These are phyloP conservation scores for Takakia lepidozioides DNA, from an alignment of 225 moss, liverwort and hornwort genomes.

Conservation along the genomic window DNA sequence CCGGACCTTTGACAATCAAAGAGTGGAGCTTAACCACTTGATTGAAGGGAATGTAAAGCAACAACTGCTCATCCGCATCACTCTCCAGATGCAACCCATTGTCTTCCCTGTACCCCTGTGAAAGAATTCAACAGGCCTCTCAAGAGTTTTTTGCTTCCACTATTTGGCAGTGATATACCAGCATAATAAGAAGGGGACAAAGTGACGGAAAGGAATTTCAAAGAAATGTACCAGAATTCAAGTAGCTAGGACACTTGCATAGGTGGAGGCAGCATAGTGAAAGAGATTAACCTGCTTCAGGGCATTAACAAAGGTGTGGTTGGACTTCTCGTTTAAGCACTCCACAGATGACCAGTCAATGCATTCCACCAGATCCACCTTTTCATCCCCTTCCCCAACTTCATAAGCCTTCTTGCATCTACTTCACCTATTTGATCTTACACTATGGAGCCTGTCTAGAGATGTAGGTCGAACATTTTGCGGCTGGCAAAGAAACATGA, in stretches of 20 bases:
- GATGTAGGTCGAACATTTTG: slow-evolving; percentile 88
- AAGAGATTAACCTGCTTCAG: slow-evolving; percentile 61
- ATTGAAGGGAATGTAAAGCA: slow-evolving; percentile 83
- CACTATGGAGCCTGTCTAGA: too few relatives aligned
- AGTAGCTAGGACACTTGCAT: too few relatives aligned
- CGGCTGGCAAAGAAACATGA: slow-evolving; percentile 79
- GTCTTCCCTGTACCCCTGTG: slow-evolving; percentile 95
- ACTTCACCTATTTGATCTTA: too few relatives aligned
- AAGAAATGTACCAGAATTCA: too few relatives aligned
- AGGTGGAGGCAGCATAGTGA: not conserved
- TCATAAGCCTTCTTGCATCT: too few relatives aligned
- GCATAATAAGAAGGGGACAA: not conserved
- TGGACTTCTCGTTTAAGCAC: slow-evolving; percentile 92
- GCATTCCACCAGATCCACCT: slow-evolving; percentile 91
- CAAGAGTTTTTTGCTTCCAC: slow-evolving; percentile 7
- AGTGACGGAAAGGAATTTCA: not conserved
- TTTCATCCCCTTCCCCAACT: too few relatives aligned
- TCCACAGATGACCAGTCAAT: slow-evolving; percentile 93
- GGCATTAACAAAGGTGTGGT: slow-evolving; percentile 74
- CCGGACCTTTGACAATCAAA: slow-evolving; percentile 62
- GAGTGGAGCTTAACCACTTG: slow-evolving; percentile 99
- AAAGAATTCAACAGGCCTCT: slow-evolving; percentile 9
- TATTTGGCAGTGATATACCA: not conserved
- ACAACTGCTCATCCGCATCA: slow-evolving; percentile 90
- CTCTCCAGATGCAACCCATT: slow-evolving; percentile 85